Percentiles rank a stretch among this genome's conserved stretches.
These are phyloP conservation scores for Penicillium sp. DNA, from an alignment of 2,329 filamentous ascomycete genomes.

Conservation along the genomic window DNA sequence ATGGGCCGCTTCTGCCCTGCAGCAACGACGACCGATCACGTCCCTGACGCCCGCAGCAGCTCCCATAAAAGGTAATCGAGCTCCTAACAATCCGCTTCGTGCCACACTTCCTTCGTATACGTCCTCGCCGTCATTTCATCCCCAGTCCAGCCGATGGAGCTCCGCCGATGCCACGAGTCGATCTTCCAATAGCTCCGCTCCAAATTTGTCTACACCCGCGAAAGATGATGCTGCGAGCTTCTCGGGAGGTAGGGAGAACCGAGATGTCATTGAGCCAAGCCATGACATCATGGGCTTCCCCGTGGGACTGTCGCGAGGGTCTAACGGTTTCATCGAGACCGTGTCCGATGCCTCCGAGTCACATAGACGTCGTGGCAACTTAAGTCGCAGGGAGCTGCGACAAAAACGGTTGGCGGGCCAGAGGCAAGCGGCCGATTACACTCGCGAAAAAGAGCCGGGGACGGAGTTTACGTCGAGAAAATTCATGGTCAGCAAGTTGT, in stretches of 20 bases:
- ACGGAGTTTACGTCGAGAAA: background rate
- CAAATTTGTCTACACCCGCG: background rate
- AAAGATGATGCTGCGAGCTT: background rate
- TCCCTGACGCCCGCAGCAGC: conserved; percentile 12
- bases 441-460: background rate
- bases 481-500: conserved; percentile 9
- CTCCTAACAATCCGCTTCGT: background rate
- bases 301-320: background rate
- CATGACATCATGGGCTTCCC: background rate
- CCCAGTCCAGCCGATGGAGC: conserved; percentile 26
- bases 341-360: background rate
- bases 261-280: background rate
- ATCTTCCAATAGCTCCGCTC: background rate
- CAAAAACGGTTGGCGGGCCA: background rate
- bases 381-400: background rate
- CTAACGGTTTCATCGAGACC: background rate
- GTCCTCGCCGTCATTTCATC: background rate
- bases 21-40: conserved; percentile 21
- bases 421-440: background rate
- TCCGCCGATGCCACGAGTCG: conserved; percentile 10
- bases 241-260: background rate
- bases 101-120: background rate
- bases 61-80: background rate
- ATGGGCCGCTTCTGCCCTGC: conserved; percentile 35
- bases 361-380: background rate